phyloP scores from a whole-genome alignment of 352 stramenopile species.

The Halophytophthora batemanensis region DNA sequence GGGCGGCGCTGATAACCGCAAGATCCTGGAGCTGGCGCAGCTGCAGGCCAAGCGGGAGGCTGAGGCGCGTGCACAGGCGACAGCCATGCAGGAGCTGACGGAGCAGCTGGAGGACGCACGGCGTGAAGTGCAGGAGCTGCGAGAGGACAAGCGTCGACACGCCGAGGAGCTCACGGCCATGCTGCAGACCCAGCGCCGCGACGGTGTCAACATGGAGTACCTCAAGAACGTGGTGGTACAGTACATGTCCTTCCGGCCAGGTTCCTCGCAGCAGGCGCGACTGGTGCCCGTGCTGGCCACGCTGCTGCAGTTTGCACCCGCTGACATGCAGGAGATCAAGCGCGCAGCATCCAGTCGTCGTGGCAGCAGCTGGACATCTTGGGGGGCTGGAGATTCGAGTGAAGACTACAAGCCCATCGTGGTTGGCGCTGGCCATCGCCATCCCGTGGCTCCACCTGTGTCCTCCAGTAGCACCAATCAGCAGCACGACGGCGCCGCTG shows the following conservation, averaged over 20 bases:
- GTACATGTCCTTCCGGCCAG: conserved; percentile 86
- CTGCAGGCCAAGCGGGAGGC: conserved; percentile 81
- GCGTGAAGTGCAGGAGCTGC: conserved; percentile 50
- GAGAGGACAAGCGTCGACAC: conserved; percentile 54
- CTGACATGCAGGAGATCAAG: conserved; percentile 80
- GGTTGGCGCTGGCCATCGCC: conserved; percentile 23
- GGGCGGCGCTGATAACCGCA: conserved; percentile 79
- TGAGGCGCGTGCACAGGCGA: conserved; percentile 50
- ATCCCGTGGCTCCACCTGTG: conserved; percentile 20
- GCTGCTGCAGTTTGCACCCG: conserved; percentile 74
- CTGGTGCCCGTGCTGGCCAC: conserved; percentile 84
- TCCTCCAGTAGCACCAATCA: conserved; percentile 6
- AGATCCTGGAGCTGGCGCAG: conserved; percentile 86
- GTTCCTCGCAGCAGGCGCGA: conserved; percentile 73
- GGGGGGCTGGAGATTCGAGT: conserved; percentile 34
- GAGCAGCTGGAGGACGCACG: conserved; percentile 41
- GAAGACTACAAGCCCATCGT: conserved; percentile 71
- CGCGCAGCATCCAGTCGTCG: conserved; percentile 42
- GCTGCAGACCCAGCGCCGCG: conserved; percentile 77
- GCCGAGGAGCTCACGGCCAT: conserved; percentile 69
- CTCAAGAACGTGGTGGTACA: conserved; percentile 90
- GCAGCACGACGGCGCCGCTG: conserved; percentile 8
- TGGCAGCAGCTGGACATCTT: conserved; percentile 69
- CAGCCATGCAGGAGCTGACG: conserved; percentile 50
- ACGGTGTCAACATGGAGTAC: conserved; percentile 90